Conservation (phyloP, 2,329 filamentous ascomycete species). For the Beauveria medogensis region DNA sequence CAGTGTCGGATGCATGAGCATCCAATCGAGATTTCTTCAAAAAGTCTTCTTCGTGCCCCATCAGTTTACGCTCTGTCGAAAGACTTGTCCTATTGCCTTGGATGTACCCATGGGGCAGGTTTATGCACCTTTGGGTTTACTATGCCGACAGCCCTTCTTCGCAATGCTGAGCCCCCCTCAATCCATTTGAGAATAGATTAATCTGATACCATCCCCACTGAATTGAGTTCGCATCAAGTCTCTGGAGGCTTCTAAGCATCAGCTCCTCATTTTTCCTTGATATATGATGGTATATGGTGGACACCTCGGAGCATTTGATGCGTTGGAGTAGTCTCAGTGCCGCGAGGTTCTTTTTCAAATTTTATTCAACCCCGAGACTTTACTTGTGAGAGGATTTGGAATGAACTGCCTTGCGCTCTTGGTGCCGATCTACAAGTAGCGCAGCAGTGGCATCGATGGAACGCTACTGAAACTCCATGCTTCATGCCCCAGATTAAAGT, state of each 20-base stretch:
- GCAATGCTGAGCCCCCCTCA: conserved; percentile 50
- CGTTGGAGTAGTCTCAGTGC: background rate
- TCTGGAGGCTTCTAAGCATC: no score
- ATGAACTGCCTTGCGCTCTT: background rate
- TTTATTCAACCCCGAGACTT: no score
- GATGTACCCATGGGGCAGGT: conserved; percentile 62
- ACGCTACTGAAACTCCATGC: conserved; percentile 2
- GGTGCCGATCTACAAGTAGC: background rate
- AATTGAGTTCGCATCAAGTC: no score
- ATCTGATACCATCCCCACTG: no score
- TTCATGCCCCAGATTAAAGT: background rate
- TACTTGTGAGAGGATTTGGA: background rate
- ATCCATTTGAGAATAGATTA: conserved; percentile 33
- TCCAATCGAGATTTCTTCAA: conserved; percentile 74
- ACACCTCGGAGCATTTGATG: background rate
- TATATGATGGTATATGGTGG: background rate
- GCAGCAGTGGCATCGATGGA: background rate
- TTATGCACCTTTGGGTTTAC: conserved; percentile 75
- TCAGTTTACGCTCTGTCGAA: conserved; percentile 63
- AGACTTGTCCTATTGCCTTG: conserved; percentile 82
- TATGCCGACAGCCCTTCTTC: conserved; percentile 25
- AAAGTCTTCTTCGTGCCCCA: conserved; percentile 56
- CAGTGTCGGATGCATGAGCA: conserved; percentile 80
- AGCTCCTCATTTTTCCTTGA: background rate
- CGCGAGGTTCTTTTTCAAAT: background rate